These are phyloP conservation scores for Boletus subluridellus DNA, from an alignment of 1,284 basidiomycete species.

Conservation along the genomic window DNA sequence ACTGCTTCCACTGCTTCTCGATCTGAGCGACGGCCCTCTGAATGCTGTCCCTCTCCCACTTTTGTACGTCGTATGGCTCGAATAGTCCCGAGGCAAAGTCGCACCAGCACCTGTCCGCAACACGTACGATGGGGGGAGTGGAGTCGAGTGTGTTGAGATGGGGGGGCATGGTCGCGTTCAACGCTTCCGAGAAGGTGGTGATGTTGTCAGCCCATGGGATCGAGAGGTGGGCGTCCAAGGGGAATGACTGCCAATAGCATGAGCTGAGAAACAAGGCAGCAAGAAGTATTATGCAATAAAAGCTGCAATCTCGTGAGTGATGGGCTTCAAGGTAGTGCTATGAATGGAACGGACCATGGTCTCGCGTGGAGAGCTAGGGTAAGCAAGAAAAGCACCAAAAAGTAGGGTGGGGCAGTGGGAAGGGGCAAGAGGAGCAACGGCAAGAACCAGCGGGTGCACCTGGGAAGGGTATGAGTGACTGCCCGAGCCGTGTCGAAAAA, in stretches of 20 bases:
- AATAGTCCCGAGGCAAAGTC: constrained; percentile 64
- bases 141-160: constrained; percentile 31
- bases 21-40: constrained; percentile 46
- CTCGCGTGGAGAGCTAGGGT: constrained; percentile 72
- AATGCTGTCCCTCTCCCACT: constrained; percentile 66
- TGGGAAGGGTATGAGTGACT: constrained; percentile 26
- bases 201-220: constrained; percentile 63
- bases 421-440: constrained; percentile 71
- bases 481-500: neutral
- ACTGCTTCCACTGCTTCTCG: constrained; percentile 39
- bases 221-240: constrained; percentile 57
- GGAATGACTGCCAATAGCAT: constrained; percentile 80
- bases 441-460: constrained; percentile 81
- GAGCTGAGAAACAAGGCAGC: constrained; percentile 76
- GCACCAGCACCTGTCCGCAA: constrained; percentile 78
- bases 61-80: constrained; percentile 66
- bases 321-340: neutral
- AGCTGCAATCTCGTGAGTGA: constrained; percentile 42
- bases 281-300: constrained; percentile 78
- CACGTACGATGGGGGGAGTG: constrained; percentile 45
- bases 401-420: constrained; percentile 74
- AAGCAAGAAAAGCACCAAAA: constrained; percentile 67
- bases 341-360: constrained; percentile 58
- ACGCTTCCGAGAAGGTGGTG: constrained; percentile 63
- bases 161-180: constrained; percentile 43